A percentile compares a stretch with the other conserved stretches of the same genome.
phyloP scores from a whole-genome alignment of 2,329 filamentous ascomycete genomes.

The Exserohilum rostratum region DNA sequence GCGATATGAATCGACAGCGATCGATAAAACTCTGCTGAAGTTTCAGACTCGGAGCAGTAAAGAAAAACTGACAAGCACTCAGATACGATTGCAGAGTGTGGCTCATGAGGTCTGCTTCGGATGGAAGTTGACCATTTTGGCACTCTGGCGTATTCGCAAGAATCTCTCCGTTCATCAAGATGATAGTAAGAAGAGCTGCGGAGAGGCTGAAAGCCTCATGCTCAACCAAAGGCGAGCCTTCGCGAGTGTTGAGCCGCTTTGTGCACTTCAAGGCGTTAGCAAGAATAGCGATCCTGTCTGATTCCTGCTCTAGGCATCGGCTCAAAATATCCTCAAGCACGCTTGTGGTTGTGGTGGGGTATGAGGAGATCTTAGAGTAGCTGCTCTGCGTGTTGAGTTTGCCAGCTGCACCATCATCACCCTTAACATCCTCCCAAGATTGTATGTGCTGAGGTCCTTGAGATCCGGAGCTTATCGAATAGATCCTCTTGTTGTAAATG shows the following conservation, averaged over 20 bases:
- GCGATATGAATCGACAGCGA: slow-evolving; percentile 20
- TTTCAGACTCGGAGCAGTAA: slow-evolving; percentile 8
- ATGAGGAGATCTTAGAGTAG: not conserved
- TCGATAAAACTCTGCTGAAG: slow-evolving; percentile 20
- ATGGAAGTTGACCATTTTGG: not conserved
- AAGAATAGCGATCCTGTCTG: slow-evolving; percentile 24
- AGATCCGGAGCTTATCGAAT: not conserved
- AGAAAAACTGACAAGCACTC: slow-evolving; percentile 2
- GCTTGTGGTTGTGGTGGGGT: slow-evolving; percentile 18
- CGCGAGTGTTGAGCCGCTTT: slow-evolving; percentile 14
- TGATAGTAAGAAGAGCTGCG: slow-evolving; percentile 17
- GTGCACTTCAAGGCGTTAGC: slow-evolving; percentile 23
- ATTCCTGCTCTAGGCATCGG: slow-evolving; percentile 15
- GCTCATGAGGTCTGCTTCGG: not conserved
- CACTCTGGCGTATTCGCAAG: not conserved
- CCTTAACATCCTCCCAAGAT: not conserved
- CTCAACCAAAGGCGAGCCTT: not conserved
- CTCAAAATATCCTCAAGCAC: slow-evolving; percentile 23
- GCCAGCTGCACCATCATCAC: not conserved
- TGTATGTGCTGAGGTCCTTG: not conserved
- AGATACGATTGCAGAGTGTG: slow-evolving; percentile 10
- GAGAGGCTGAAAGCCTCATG: slow-evolving; percentile 20
- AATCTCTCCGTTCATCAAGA: slow-evolving; percentile 28
- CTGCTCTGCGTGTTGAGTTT: not conserved
- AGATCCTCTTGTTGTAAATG: slow-evolving; percentile 18